These are phyloP conservation scores for Wilhelminamyces savonicus DNA, from an alignment of 805 yeast species.

Conservation along the genomic window DNA sequence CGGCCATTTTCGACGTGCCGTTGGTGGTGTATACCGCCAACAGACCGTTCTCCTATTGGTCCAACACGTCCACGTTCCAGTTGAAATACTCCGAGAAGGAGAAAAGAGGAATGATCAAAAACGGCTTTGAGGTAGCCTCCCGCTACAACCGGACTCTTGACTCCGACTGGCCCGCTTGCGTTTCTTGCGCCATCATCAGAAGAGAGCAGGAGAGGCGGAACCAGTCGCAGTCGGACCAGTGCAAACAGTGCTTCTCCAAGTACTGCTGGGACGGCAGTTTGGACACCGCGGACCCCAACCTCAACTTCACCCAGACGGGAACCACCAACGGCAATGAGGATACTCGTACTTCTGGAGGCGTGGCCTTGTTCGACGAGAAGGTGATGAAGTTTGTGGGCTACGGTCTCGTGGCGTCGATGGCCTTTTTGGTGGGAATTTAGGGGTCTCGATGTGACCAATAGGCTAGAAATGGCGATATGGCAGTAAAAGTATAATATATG, in stretches of 20 bases:
- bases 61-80: slow-evolving; percentile 72
- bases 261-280: slow-evolving; percentile 79
- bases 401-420: neutral
- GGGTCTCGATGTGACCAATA: neutral
- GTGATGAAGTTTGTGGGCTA: neutral
- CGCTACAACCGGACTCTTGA: slow-evolving; percentile 65
- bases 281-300: too few relatives aligned
- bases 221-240: slow-evolving; percentile 56
- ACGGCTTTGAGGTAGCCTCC: slow-evolving; percentile 69
- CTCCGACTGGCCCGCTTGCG: slow-evolving; percentile 62
- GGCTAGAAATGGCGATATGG: too few relatives aligned
- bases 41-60: slow-evolving; percentile 53
- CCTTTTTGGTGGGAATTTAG: neutral
- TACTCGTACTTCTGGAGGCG: slow-evolving; percentile 3
- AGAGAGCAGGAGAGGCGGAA: slow-evolving; percentile 69
- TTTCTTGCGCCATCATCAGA: slow-evolving; percentile 78
- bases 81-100: slow-evolving; percentile 55
- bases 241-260: slow-evolving; percentile 59
- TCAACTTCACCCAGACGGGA: slow-evolving; percentile 37
- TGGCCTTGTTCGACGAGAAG: neutral
- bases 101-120: slow-evolving; percentile 53
- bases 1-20: too few relatives aligned
- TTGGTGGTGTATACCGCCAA: slow-evolving; percentile 75
- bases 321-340: slow-evolving; percentile 22
- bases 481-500: too few relatives aligned